A percentile compares a stretch with the other conserved stretches of the same genome.
Conservation (phyloP, 768 basidiomycete species). For the Mycena latifolia region DNA sequence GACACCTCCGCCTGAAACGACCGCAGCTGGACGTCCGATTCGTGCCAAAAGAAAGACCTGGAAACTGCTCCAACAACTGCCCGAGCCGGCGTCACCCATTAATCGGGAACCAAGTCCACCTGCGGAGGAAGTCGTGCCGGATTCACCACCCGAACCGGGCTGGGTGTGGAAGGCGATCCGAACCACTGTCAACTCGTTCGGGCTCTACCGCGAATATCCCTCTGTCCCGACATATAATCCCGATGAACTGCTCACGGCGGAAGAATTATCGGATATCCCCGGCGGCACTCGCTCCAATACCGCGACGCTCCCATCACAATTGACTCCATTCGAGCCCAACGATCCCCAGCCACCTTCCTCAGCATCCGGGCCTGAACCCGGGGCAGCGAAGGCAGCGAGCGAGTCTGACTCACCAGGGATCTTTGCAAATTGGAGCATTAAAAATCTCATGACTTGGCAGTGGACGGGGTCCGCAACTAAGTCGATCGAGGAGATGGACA, state of each 20-base stretch:
- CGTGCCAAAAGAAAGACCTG: slow-evolving; percentile 27
- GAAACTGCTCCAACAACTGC: slow-evolving; percentile 36
- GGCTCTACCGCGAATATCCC: slow-evolving; percentile 31
- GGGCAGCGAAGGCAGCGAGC: no score
- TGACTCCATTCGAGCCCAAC: not conserved
- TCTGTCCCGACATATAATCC: slow-evolving; percentile 35
- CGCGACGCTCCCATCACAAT: not conserved
- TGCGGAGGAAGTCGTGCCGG: not conserved
- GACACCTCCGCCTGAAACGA: not conserved
- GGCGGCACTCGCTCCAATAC: not conserved
- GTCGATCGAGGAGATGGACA: not conserved
- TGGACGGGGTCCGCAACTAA: slow-evolving; percentile 1
- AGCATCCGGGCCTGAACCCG: no score
- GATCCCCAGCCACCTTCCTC: not conserved
- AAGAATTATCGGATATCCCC: slow-evolving; percentile 4
- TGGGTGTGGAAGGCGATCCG: slow-evolving; percentile 22
- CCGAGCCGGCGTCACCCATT: slow-evolving; percentile 12
- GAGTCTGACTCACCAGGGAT: no score
- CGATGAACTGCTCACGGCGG: slow-evolving; percentile 15
- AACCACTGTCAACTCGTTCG: slow-evolving; percentile 29
- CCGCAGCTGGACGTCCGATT: slow-evolving; percentile 9
- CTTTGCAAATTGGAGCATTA: not conserved
- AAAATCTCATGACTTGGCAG: not conserved
- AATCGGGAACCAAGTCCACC: not conserved
- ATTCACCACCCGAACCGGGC: not conserved